Evolutionary conservation across 192 early-diverging fungal genomes (phyloP).

Genomic region (Phycomyces nitens): DNA sequence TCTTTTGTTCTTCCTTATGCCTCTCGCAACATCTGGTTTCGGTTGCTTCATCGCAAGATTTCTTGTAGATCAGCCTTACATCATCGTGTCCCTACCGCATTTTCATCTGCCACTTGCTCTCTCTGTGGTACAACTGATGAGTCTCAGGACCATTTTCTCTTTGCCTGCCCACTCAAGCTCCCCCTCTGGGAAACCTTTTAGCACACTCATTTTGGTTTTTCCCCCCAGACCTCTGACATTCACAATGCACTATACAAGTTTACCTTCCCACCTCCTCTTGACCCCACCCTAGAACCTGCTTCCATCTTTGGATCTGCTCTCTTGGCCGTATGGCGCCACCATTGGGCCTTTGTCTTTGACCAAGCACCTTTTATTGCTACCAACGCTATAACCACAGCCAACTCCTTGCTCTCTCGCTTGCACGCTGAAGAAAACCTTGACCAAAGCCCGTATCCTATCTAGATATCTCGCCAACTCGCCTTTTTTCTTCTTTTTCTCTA

Average conservation of each 20-base stretch:
- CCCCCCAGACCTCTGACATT: background rate
- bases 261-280: background rate
- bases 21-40: constrained; percentile 6
- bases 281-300: background rate
- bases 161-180: constrained; percentile 3
- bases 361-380: background rate
- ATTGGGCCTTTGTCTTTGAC: constrained; percentile 10
- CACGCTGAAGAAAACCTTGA: too few species aligned
- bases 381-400: background rate
- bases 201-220: background rate
- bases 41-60: constrained; percentile 5
- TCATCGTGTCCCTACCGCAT: background rate
- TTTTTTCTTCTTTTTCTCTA: too few species aligned
- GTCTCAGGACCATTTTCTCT: constrained; percentile 7
- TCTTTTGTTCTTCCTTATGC: background rate
- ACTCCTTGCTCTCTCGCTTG: background rate
- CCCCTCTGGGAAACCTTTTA: constrained; percentile 3
- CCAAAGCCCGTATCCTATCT: too few species aligned
- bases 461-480: too few species aligned
- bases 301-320: constrained; percentile 1
- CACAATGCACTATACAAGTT: background rate
- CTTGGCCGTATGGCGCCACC: constrained; percentile 1
- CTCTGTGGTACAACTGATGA: background rate
- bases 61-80: background rate
- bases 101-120: background rate